Evolutionary conservation across 2,329 filamentous ascomycete genomes (phyloP), one percentile per base, ranked within the genome.

Genomic region (Nemania serpens): DNA sequence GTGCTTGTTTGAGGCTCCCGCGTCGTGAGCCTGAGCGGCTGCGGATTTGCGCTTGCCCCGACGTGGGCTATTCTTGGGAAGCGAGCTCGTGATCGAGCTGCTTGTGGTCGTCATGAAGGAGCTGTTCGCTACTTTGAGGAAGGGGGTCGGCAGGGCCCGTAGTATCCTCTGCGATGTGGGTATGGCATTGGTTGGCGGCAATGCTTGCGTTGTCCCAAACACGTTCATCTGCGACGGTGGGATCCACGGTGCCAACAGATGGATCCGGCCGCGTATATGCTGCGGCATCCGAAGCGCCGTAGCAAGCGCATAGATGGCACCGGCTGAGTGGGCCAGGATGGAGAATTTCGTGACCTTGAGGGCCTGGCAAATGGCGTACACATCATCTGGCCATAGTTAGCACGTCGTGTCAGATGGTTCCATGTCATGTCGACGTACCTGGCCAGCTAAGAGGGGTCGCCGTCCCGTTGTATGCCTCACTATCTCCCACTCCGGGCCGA

Each of bases 311-410:
- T 99, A 99, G 54, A 99, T 96, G n/a, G 95, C 94, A 15, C 95
- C 95, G 0, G 95, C 95, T 0, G 94, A 98, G 75, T 99, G 95
- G 1, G 95, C 95, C 1, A 99, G 83, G 18, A 99, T 91, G 6
- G 94, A 98, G 73, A 99, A 99, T 68, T 97, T 96, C 11, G 89
- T 95, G 65, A 99, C 96, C 68, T 92, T 93, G 46, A 99, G 82
- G 13, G 90, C 82, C 71, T 97, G 91, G 74, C 95, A 99, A 60
- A 99, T 96, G 54, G 93, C 89, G 61, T 96, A 91, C 13, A 99
- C 92, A 75, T 99, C 95, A 71, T 86, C 83, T 85, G 61, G 2
- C 62, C 2, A 4, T 42, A 2, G 65, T 79, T 65, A 78, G 75
- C 56, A 58, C 43, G 7, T 17, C 17, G 17, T 11, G 15, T 17